Evolutionary conservation across 257 asterid species (phyloP), one percentile per base, ranked within the genome.

Genomic region (Echium plantagineum): DNA sequence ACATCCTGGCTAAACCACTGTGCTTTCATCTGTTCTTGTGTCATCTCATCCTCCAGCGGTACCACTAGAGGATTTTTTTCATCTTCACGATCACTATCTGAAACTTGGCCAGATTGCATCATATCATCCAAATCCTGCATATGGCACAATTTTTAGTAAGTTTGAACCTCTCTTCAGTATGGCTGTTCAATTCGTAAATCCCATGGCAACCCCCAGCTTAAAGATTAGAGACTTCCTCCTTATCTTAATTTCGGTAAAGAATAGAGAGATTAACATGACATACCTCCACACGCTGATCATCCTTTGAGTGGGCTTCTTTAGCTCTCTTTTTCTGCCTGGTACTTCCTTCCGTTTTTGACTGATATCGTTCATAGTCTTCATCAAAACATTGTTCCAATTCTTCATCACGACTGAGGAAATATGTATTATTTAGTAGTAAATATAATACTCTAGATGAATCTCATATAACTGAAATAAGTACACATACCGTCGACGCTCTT

Each of bases 1-100:
- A 93, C 89, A 63, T 93, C 97, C 67, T 93, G 99, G 62, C 83
- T 86, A 63, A 84, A 93, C 99, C 99, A 93, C 69, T 80, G 83
- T 6, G 83, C 78, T 18, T 86, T 83, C 52, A 89, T 80, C 78
- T 89, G 96, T 42, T 86, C 94, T 74, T 86, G 83, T 47, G 85
- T 80, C 15, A 83, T 97, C 48, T 38, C 81, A 49, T 79, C 85
- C 54, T 84, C 95, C 22, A 83, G 86, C 9, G 90, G 89, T 55
- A 86, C 81, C 71, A 93, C 62, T 21, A 93, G 96, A 69, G 97
- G 99, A 70, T 93, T 93, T 55, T 73, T 74, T 70, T 89, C 96
- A 58, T 74, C 78, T 32, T 53, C 82, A 62, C 47, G 52, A 8
- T 86, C 97, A 61, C 77, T 77, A 71, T 83, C 95, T 0, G 94